A percentile compares a stretch with the other conserved stretches of the same genome.
phyloP scores from a whole-genome alignment of 169 alveolate species.

The Plasmodium coatneyi region DNA sequence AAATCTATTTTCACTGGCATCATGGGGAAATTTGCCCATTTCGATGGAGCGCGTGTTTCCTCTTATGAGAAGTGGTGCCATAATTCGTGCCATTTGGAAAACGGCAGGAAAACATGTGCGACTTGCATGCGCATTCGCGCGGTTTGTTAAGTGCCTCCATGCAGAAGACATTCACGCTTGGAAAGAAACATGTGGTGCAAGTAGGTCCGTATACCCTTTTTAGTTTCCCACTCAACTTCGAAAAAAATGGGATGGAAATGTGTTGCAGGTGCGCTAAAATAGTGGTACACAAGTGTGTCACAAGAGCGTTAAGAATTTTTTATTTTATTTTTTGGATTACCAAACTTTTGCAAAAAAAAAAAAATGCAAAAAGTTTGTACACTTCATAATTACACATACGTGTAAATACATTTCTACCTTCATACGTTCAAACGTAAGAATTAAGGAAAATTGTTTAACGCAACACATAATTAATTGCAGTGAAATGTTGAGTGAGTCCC shows the following conservation, averaged over 20 bases:
- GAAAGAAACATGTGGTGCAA: background rate
- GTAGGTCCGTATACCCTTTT: background rate
- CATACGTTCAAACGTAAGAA: background rate
- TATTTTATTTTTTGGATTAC: background rate
- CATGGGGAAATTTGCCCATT: background rate
- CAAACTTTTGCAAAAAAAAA: background rate
- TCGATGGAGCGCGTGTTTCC: background rate
- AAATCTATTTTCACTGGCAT: background rate
- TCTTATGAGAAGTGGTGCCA: background rate
- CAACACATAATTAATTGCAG: background rate
- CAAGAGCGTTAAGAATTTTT: background rate
- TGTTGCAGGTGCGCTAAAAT: background rate
- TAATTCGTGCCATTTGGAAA: background rate
- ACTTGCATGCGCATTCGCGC: background rate
- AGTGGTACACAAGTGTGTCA: background rate
- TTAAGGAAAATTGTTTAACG: background rate
- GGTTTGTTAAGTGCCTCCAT: background rate
- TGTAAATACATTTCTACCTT: conserved; percentile 1
- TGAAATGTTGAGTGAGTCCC: background rate
- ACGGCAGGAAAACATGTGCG: background rate
- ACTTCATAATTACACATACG: background rate
- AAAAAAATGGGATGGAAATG: background rate
- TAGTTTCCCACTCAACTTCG: background rate
- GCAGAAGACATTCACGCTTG: background rate
- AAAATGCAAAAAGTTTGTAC: background rate